Base-by-base conservation (phyloP, 768 basidiomycete species). In the Mycena kentingensis region DNA sequence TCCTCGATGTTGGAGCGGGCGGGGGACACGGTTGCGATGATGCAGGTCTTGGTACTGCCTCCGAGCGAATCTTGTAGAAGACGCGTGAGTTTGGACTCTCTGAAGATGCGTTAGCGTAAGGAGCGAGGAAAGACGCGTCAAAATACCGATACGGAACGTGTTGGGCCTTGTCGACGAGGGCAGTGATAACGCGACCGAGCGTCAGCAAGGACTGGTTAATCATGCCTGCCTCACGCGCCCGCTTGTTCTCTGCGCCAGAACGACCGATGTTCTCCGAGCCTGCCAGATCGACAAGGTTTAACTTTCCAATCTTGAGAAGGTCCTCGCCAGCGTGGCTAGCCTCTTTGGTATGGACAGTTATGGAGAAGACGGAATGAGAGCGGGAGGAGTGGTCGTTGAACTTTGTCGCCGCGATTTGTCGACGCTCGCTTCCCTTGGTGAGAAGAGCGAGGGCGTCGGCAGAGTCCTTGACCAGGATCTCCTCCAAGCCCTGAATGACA, bases 21-120 rank as follows among this genome's bases (percentile, higher is more conserved):
- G 1, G 97, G 96, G 8, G 93, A 96, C 63, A 98, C 83, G 5
- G 97, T 98, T 0, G 95, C 97, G 56, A 99, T 90, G 65, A 99
- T 93, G 62, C 93, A 96, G 0, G 97, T 99, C 73, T 98, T 98
- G 5, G 97, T 99, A 27, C 86, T 82, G 0, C 97, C 97, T 5
- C 97, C 97, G 4, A 99, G 79, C n/a, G 97, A 99, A 71, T 99
- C 97, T 86, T 98, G 96, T 4, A 99, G 80, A 10, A 99, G 79
- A 29, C 97, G 90, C 13, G 97, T 99, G 47, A 99, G 87, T 66
- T 98, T 98, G 3, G 96, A 98, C 71, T 99, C 97, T 24, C 93
- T 91, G 63, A 10, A 48, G 46, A 48, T 2, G 27, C 18, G 29
- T 54, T 21, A 55, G 34, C 51, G 36, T 53, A 27, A 54, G 43